These are phyloP conservation scores for Solanum tacnaense DNA, from an alignment of 257 asterid genomes.

Conservation along the genomic window DNA sequence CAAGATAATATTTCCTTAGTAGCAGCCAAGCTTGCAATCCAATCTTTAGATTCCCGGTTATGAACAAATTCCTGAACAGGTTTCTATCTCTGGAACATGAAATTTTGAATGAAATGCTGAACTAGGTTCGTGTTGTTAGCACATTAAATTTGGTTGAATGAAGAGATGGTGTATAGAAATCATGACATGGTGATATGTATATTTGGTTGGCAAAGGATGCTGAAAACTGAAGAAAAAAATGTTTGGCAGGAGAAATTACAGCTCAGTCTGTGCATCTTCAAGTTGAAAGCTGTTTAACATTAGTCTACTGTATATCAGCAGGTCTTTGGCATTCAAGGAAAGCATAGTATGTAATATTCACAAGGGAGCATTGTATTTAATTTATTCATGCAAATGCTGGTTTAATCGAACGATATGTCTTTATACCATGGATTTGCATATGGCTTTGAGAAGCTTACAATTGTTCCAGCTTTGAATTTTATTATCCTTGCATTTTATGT, in stretches of 20 bases:
- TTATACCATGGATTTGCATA: no score
- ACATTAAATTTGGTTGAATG: background rate
- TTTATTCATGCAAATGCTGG: no score
- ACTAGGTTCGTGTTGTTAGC: background rate
- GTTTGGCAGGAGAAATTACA: background rate
- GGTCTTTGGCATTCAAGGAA: background rate
- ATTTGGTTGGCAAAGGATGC: background rate
- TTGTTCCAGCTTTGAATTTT: no score
- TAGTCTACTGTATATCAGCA: background rate
- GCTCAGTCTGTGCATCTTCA: background rate
- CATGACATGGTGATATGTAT: background rate
- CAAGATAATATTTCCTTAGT: slow-evolving; percentile 35
- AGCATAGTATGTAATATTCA: background rate
- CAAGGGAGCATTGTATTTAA: no score
- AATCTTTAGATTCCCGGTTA: slow-evolving; percentile 25
- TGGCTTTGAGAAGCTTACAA: no score
- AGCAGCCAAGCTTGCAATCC: slow-evolving; percentile 87
- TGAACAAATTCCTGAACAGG: background rate
- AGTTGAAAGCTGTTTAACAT: background rate
- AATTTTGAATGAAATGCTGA: background rate
- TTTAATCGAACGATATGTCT: no score
- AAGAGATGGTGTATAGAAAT: background rate
- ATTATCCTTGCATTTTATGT: no score
- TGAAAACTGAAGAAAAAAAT: background rate
- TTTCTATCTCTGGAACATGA: background rate